Evolutionary conservation across 2,329 filamentous ascomycete species (phyloP).

Genomic region (Didymella sp.): DNA sequence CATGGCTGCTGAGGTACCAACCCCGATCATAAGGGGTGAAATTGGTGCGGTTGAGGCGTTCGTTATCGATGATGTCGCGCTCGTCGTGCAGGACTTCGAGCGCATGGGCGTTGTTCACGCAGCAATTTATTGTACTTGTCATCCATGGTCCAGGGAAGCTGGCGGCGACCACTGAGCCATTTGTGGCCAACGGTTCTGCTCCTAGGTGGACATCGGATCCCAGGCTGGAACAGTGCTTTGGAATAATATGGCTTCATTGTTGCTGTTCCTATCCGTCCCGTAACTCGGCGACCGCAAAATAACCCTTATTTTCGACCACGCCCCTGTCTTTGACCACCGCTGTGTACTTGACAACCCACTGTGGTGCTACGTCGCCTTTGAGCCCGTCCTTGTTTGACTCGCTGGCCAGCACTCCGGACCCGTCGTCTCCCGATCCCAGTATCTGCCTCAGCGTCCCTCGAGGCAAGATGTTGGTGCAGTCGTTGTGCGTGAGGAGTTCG

Average conservation of each 20-base stretch:
- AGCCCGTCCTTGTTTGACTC: slow-evolving; percentile 63
- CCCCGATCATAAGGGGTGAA: too few species aligned
- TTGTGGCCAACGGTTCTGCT: too few species aligned
- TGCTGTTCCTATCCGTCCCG: slow-evolving; percentile 19
- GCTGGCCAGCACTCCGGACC: slow-evolving; percentile 78
- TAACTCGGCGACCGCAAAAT: slow-evolving; percentile 86
- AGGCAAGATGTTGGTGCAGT: slow-evolving; percentile 90
- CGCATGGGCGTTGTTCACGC: too few species aligned
- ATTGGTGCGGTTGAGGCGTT: too few species aligned
- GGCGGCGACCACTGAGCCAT: too few species aligned
- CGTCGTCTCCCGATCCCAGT: slow-evolving; percentile 73
- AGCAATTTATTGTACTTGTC: too few species aligned
- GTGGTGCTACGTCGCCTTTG: slow-evolving; percentile 78
- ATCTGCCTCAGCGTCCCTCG: slow-evolving; percentile 84
- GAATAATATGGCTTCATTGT: neutral
- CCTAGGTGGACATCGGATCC: too few species aligned
- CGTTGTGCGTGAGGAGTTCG: slow-evolving; percentile 90
- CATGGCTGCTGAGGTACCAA: too few species aligned
- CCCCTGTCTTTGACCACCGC: slow-evolving; percentile 92
- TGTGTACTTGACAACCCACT: slow-evolving; percentile 98
- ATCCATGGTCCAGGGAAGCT: too few species aligned
- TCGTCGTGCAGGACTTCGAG: too few species aligned
- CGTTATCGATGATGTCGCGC: too few species aligned
- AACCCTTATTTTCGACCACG: slow-evolving; percentile 98
- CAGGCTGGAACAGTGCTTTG: too few species aligned